A percentile compares a stretch with the other conserved stretches of the same genome.
Evolutionary conservation across 2,329 filamentous ascomycete genomes (phyloP).

Genomic region (Curvularia hawaiiensis): DNA sequence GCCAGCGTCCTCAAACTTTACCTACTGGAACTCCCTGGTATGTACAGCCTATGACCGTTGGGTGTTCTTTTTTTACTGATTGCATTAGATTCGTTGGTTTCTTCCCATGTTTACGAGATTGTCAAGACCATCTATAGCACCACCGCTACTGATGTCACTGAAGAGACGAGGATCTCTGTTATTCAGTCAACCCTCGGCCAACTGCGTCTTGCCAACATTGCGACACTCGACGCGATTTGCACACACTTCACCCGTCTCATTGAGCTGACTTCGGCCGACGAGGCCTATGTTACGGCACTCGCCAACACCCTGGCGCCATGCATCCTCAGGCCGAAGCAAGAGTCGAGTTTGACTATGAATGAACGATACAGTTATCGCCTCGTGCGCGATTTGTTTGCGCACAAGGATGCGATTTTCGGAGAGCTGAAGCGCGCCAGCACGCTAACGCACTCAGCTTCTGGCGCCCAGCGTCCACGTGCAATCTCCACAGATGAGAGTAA

Average conservation of each 20-base stretch:
- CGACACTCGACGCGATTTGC: constrained; percentile 96
- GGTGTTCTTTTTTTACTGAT: constrained; percentile 26
- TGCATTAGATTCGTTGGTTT: constrained; percentile 86
- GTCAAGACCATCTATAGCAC: constrained; percentile 96
- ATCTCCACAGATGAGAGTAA: constrained; percentile 97
- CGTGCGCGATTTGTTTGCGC: constrained; percentile 86
- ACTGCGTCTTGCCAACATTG: constrained; percentile 94
- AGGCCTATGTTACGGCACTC: constrained; percentile 77
- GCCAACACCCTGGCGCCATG: constrained; percentile 80
- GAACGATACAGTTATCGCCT: constrained; percentile 92
- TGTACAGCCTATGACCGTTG: constrained; percentile 36
- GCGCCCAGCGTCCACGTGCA: constrained; percentile 72
- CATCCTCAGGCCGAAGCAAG: constrained; percentile 82
- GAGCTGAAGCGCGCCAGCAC: constrained; percentile 90
- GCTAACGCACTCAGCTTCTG: constrained; percentile 65
- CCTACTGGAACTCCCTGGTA: constrained; percentile 90
- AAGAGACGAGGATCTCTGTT: constrained; percentile 82
- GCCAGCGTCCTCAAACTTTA: constrained; percentile 94
- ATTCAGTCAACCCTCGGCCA: constrained; percentile 96
- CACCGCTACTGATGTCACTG: constrained; percentile 68
- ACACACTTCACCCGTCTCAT: constrained; percentile 98
- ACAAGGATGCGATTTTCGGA: constrained; percentile 95
- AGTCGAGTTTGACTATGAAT: constrained; percentile 92
- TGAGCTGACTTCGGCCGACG: constrained; percentile 94
- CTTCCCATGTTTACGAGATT: constrained; percentile 98